Percentiles rank a stretch among this genome's conserved stretches.
These are phyloP conservation scores for Corymbia maculata DNA, from an alignment of 345 rosid genomes.

Conservation along the genomic window DNA sequence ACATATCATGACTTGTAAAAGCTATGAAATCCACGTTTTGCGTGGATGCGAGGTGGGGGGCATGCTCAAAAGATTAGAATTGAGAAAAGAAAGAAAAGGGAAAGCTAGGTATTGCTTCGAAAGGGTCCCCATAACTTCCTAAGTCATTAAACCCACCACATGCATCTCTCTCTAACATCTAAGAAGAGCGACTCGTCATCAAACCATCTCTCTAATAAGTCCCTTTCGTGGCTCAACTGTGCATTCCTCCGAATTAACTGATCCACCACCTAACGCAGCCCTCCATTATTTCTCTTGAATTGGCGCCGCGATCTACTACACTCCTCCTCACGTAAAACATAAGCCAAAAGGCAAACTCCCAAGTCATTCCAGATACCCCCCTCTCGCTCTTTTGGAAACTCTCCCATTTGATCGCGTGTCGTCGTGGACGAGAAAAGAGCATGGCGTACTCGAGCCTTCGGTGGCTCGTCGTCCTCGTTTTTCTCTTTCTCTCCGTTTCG, in stretches of 20 bases:
- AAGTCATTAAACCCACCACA: background rate
- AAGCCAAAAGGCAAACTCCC: background rate
- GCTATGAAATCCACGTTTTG: background rate
- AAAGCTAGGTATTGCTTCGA: background rate
- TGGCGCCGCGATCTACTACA: background rate
- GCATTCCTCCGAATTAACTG: background rate
- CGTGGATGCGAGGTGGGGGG: fast-evolving
- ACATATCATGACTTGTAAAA: background rate
- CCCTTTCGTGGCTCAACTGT: background rate
- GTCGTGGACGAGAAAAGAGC: background rate
- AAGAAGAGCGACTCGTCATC: background rate
- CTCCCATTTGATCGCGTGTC: background rate
- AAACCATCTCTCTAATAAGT: background rate
- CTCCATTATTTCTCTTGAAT: background rate
- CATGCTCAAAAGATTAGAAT: background rate
- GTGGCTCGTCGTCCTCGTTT: background rate
- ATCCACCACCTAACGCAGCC: background rate
- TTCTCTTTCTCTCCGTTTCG: background rate
- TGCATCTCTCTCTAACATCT: background rate
- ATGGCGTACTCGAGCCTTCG: background rate
- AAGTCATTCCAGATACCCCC: background rate
- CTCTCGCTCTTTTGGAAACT: background rate
- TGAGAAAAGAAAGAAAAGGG: background rate
- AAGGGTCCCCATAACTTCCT: background rate
- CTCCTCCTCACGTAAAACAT: background rate